Percentiles rank a stretch among this genome's conserved stretches.
Conservation (phyloP, 306 rosid species). For the Sechiopsis laciniata region DNA sequence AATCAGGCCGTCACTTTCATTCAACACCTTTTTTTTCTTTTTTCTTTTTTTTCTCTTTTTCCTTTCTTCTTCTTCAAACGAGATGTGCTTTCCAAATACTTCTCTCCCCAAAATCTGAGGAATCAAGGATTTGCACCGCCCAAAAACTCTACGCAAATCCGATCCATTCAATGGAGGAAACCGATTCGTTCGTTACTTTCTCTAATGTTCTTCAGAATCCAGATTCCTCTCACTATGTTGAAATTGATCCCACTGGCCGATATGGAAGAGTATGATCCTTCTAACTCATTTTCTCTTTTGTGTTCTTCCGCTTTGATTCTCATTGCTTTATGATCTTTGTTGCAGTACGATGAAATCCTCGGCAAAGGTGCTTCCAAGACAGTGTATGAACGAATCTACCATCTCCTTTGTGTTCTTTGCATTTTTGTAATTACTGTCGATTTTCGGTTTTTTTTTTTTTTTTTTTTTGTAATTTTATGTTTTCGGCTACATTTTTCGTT, state of each 20-base stretch:
- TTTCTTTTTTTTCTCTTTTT: too few relatives aligned
- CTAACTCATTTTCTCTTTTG: background rate
- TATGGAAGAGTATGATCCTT: slow-evolving; percentile 70
- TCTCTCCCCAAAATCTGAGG: slow-evolving; percentile 10
- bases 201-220: slow-evolving; percentile 12
- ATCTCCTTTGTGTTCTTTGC: slow-evolving; percentile 9
- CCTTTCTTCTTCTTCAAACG: background rate
- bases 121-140: background rate
- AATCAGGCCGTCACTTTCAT: background rate
- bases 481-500: background rate
- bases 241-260: slow-evolving; percentile 95
- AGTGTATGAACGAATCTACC: slow-evolving; percentile 50
- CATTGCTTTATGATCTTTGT: slow-evolving; percentile 20
- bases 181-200: background rate
- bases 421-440: background rate
- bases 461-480: too few relatives aligned
- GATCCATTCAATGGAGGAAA: background rate
- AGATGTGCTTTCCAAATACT: slow-evolving; percentile 5
- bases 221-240: slow-evolving; percentile 58
- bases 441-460: background rate
- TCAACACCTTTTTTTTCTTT: background rate
- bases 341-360: slow-evolving; percentile 78
- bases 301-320: slow-evolving; percentile 11
- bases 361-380: slow-evolving; percentile 96
- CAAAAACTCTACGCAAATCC: background rate